Percentiles rank a stretch among this genome's conserved stretches.
These are phyloP conservation scores for Neurospora sp. DNA, from an alignment of 495 filamentous ascomycete genomes.

Conservation along the genomic window DNA sequence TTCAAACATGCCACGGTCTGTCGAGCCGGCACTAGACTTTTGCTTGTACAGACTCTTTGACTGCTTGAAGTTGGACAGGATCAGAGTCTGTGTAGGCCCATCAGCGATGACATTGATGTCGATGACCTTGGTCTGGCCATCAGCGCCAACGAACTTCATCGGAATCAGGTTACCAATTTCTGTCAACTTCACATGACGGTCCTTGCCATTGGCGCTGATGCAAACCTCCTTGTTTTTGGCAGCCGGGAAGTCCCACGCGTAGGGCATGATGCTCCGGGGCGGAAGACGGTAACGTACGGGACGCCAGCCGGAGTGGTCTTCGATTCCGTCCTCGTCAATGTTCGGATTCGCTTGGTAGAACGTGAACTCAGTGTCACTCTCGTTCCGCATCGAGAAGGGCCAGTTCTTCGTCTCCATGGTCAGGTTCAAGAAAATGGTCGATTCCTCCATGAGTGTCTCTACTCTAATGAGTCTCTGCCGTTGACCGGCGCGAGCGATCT, in stretches of 20 bases:
- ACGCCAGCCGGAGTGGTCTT: constrained; percentile 76
- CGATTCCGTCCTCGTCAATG: constrained; percentile 70
- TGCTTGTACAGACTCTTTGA: constrained; percentile 94
- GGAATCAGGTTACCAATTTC: constrained; percentile 94
- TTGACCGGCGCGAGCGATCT: constrained; percentile 82
- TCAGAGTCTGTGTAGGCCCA: constrained; percentile 87
- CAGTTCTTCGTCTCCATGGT: constrained; percentile 85
- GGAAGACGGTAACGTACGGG: constrained; percentile 90
- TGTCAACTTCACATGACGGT: constrained; percentile 82
- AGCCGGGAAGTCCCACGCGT: constrained; percentile 97
- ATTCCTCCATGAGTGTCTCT: constrained; percentile 82
- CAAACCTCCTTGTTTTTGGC: constrained; percentile 92
- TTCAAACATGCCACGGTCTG: constrained; percentile 62
- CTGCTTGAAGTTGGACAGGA: constrained; percentile 86
- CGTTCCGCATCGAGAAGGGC: constrained; percentile 97
- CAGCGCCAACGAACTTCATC: constrained; percentile 59
- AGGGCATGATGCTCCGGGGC: constrained; percentile 95
- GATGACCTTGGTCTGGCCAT: constrained; percentile 65
- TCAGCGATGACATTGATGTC: constrained; percentile 93
- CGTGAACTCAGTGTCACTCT: constrained; percentile 89
- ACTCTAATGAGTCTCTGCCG: constrained; percentile 79
- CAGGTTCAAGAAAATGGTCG: constrained; percentile 87
- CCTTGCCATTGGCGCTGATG: constrained; percentile 65
- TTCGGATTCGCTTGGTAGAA: constrained; percentile 76
- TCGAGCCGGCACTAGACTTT: constrained; percentile 51